Evolutionary conservation across 257 asterid species (phyloP), one percentile per base, ranked within the genome.

Genomic region (Fraxinus americana): DNA sequence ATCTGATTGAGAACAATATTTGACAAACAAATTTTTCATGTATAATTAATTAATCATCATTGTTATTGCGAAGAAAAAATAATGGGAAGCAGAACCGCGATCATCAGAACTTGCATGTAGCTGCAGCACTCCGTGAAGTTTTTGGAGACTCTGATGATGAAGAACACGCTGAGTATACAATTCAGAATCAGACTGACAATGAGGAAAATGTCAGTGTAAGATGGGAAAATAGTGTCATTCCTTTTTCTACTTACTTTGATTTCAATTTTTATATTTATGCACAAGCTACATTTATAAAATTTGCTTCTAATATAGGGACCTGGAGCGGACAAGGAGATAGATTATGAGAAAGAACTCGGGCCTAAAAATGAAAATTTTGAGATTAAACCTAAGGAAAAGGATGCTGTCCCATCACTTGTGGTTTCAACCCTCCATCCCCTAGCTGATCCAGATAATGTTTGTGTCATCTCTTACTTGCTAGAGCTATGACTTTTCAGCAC

Each of bases 131-230:
- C 77, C 93, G 87, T 79, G 92, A 91, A 83, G 91, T 90, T 61
- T 91, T 91, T 84, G 95, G 97, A 67, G 93, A 90, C 74, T 90
- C 94, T 36, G 93, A 90, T 61, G 93, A 90, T 39, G 97, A 88
- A 50, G 92, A 88, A 79, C 88, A 76, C 68, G 80, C 76, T 23
- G 89, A 91, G 36, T 76, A n/a, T n/a, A n/a, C n/a, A n/a, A n/a
- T n/a, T n/a, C n/a, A n/a, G n/a, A n/a, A n/a, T n/a, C n/a, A n/a
- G n/a, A n/a, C n/a, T n/a, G n/a, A n/a, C n/a, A n/a, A n/a, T n/a
- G n/a, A n/a, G n/a, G n/a, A n/a, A n/a, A n/a, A n/a, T n/a, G n/a
- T n/a, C n/a, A n/a, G n/a, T n/a, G n/a, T n/a, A n/a, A n/a, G n/a
- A n/a, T n/a, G n/a, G n/a, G n/a, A n/a, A n/a, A n/a, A n/a, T n/a